phyloP scores from a whole-genome alignment of 371 early-diverging fungal genomes.

The Batrachochytrium dendrobatidis region DNA sequence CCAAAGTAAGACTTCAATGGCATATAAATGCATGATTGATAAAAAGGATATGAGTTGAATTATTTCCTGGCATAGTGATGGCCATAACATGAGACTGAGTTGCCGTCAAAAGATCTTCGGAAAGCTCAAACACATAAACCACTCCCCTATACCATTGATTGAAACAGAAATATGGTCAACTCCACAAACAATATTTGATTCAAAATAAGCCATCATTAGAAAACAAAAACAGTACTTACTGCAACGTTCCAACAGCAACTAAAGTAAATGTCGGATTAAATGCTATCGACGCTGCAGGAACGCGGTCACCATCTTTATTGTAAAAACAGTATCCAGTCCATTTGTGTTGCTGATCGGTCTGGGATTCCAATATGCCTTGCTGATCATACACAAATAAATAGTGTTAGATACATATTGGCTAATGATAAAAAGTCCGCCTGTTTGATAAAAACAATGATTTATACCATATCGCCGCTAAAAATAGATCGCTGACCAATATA shows the following conservation, averaged over 20 bases:
- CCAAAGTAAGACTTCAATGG: background rate
- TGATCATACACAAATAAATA: background rate
- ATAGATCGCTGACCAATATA: slow-evolving; percentile 26
- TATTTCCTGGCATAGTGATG: slow-evolving; percentile 5
- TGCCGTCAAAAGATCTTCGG: slow-evolving; percentile 20
- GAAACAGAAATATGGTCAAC: background rate
- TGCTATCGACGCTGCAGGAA: slow-evolving; percentile 25
- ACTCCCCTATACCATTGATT: slow-evolving; percentile 21
- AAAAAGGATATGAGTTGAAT: background rate
- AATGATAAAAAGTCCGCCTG: background rate
- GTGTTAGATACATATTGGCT: background rate
- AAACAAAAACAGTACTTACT: slow-evolving; percentile 8
- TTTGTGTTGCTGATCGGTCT: too few relatives aligned
- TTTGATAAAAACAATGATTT: background rate
- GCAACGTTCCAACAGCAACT: slow-evolving; percentile 31
- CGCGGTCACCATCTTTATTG: slow-evolving; percentile 2
- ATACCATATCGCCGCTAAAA: background rate
- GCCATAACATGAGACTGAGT: slow-evolving; percentile 19
- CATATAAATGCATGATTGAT: background rate
- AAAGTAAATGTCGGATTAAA: slow-evolving; percentile 28
- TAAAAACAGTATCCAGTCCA: slow-evolving; percentile 41
- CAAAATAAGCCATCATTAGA: background rate
- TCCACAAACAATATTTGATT: background rate
- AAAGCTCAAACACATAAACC: slow-evolving; percentile 23
- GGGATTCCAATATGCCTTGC: background rate